Conservation (phyloP, 2,329 filamentous ascomycete species). For the Penicillium sp. region DNA sequence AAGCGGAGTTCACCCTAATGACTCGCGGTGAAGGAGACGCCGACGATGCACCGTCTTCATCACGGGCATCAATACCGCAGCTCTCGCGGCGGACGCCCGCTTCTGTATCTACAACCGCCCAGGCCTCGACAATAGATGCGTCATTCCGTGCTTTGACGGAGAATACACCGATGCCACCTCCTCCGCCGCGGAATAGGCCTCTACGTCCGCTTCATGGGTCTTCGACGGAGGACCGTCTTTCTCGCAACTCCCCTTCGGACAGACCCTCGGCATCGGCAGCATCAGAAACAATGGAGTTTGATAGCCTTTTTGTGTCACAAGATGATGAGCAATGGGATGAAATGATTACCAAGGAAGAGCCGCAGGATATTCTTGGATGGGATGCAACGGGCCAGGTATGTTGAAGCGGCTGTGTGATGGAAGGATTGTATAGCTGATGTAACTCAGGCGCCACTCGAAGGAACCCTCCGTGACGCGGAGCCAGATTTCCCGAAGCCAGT, state of each 20-base stretch:
- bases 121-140: constrained; percentile 15
- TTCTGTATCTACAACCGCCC: constrained; percentile 15
- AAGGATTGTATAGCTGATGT: background rate
- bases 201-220: constrained; percentile 35
- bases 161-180: constrained; percentile 32
- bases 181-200: constrained; percentile 27
- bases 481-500: constrained; percentile 20
- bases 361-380: constrained; percentile 63
- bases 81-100: constrained; percentile 41
- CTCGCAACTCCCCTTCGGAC: constrained; percentile 23
- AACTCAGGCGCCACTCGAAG: constrained; percentile 39
- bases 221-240: constrained; percentile 25
- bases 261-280: constrained; percentile 1
- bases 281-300: constrained; percentile 45
- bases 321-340: constrained; percentile 65
- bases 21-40: constrained; percentile 56
- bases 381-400: constrained; percentile 50
- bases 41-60: constrained; percentile 40
- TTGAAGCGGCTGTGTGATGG: background rate
- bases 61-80: constrained; percentile 39
- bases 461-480: constrained; percentile 36
- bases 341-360: constrained; percentile 53
- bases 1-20: constrained; percentile 64
- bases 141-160: constrained; percentile 9
- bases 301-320: constrained; percentile 62